Evolutionary conservation across 768 basidiomycete species (phyloP).

Genomic region (Calocybe cyanea): DNA sequence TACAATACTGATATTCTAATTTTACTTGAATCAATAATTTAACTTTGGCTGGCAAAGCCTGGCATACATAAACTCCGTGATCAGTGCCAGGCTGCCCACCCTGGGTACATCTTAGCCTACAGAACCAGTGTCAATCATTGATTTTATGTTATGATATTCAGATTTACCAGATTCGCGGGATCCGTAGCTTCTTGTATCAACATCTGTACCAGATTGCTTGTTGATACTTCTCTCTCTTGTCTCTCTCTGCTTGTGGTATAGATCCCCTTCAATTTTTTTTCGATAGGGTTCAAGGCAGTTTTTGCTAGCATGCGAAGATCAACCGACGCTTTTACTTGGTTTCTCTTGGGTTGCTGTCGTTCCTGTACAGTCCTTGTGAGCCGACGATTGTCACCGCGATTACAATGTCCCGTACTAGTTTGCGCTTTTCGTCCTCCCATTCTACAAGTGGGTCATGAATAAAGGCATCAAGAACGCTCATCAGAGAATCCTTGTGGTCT

Average conservation of each 20-base stretch:
- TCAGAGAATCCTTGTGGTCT: slow-evolving; percentile 87
- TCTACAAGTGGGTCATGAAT: slow-evolving; percentile 96
- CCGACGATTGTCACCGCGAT: no score
- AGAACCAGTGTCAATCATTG: slow-evolving; percentile 11
- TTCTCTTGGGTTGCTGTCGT: slow-evolving; percentile 36
- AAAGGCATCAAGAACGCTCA: slow-evolving; percentile 95
- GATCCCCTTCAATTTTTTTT: slow-evolving; percentile 76
- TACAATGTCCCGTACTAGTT: slow-evolving; percentile 37
- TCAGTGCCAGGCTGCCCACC: slow-evolving; percentile 83
- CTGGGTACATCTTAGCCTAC: slow-evolving; percentile 87
- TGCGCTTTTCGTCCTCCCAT: slow-evolving; percentile 84
- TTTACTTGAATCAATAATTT: no score
- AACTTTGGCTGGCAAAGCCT: no score
- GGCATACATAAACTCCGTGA: no score
- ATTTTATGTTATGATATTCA: background rate
- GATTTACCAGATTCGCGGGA: slow-evolving; percentile 55
- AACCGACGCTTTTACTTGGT: slow-evolving; percentile 43
- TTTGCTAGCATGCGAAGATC: slow-evolving; percentile 69
- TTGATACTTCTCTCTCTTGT: slow-evolving; percentile 59
- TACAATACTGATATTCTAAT: no score
- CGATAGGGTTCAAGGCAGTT: slow-evolving; percentile 74
- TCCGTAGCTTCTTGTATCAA: slow-evolving; percentile 88
- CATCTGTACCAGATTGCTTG: slow-evolving; percentile 85
- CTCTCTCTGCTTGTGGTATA: slow-evolving; percentile 52
- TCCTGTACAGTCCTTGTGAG: slow-evolving; percentile 31